These are phyloP conservation scores for Megacollybia platyphylla DNA, from an alignment of 1,284 basidiomycete genomes.

Conservation along the genomic window DNA sequence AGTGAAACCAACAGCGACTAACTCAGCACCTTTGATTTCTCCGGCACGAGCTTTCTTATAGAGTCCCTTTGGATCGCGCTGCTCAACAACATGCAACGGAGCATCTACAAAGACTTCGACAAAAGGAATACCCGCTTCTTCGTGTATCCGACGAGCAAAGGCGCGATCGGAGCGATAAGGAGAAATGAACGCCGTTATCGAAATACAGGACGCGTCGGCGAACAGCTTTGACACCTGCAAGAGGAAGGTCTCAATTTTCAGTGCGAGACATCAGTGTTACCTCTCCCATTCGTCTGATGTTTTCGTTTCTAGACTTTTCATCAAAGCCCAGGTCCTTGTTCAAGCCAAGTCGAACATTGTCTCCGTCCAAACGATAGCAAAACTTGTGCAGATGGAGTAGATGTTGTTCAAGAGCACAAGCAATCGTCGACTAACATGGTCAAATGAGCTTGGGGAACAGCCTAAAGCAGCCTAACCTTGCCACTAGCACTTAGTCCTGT, in stretches of 20 bases:
- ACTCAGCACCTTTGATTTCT: conserved; percentile 78
- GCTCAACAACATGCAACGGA: conserved; percentile 79
- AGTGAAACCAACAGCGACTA: conserved; percentile 2
- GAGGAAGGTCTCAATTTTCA: conserved; percentile 1
- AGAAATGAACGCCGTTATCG: conserved; percentile 96
- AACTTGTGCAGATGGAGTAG: conserved; percentile 81
- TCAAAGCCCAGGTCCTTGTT: conserved; percentile 99
- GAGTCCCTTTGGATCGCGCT: conserved; percentile 92
- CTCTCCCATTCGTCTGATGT: conserved; percentile 96
- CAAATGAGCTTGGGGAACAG: neutral
- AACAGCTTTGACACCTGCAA: conserved; percentile 87
- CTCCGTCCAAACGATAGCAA: conserved; percentile 89
- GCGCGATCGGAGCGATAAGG: conserved; percentile 89
- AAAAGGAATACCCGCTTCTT: conserved; percentile 65
- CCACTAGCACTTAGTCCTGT: conserved; percentile 90
- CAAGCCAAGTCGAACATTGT: conserved; percentile 93
- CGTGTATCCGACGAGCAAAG: conserved; percentile 77
- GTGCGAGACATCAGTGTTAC: conserved; percentile 24
- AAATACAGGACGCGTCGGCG: conserved; percentile 75
- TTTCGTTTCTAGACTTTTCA: conserved; percentile 90
- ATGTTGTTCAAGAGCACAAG: conserved; percentile 93
- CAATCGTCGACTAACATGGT: conserved; percentile 78
- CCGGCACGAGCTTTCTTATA: conserved; percentile 96
- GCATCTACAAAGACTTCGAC: conserved; percentile 95
- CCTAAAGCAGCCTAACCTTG: conserved; percentile 38